phyloP scores from a whole-genome alignment of 1,139 yeast species.

The Pichia kudriavzevii region DNA sequence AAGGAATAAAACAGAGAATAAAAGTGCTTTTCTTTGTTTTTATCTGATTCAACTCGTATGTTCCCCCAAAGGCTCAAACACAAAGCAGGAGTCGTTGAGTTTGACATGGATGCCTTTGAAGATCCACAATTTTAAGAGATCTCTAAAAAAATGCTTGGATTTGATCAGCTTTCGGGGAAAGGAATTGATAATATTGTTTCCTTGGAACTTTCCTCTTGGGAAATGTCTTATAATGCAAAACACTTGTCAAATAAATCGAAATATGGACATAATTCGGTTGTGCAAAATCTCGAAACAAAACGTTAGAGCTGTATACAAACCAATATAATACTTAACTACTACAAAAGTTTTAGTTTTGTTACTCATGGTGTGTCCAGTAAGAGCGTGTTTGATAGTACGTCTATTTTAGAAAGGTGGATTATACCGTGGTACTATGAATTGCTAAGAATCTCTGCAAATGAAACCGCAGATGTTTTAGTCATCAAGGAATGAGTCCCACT shows the following conservation, averaged over 20 bases:
- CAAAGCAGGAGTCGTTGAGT: constrained; percentile 18
- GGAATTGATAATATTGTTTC: constrained; percentile 30
- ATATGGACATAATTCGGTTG: constrained; percentile 1
- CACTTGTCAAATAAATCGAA: constrained; percentile 23
- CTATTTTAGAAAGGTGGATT: background rate
- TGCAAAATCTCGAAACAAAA: background rate
- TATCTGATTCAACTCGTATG: constrained; percentile 35
- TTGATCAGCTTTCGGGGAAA: constrained; percentile 19
- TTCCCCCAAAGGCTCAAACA: constrained; percentile 29
- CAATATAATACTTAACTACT: constrained; percentile 3
- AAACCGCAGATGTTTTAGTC: too few relatives aligned
- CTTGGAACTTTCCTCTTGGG: constrained; percentile 21
- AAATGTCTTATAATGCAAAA: constrained; percentile 25
- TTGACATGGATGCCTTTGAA: constrained; percentile 25
- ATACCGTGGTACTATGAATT: background rate
- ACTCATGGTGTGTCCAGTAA: background rate
- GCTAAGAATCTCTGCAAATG: too few relatives aligned
- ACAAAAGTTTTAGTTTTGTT: background rate
- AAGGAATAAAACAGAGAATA: constrained; percentile 33
- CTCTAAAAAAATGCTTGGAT: constrained; percentile 26
- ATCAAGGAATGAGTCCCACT: too few relatives aligned
- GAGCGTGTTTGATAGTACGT: background rate
- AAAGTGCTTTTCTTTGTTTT: constrained; percentile 27
- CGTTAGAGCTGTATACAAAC: background rate
- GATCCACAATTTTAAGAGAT: constrained; percentile 28